Percentiles rank a stretch among this genome's conserved stretches.
Evolutionary conservation across 306 rosid species (phyloP).

Genomic region (Hippophae gyantsensis): DNA sequence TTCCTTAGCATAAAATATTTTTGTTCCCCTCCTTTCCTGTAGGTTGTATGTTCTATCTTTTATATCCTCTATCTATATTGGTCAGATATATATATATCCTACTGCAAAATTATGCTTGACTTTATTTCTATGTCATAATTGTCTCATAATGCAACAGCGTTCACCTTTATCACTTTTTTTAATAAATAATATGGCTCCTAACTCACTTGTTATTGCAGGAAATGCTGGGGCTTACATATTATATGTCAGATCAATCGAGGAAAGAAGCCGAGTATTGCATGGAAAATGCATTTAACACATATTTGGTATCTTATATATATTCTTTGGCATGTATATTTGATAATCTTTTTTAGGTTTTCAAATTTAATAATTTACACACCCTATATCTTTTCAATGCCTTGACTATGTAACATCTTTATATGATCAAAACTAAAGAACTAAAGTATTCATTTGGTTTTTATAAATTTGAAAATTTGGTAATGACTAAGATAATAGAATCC

Average conservation of each 20-base stretch:
- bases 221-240: slow-evolving; percentile 93
- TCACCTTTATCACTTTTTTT: not conserved
- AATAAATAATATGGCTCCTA: slow-evolving; percentile 6
- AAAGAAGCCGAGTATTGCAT: slow-evolving; percentile 98
- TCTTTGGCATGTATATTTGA: not conserved
- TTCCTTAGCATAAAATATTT: no score
- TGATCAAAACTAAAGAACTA: not conserved
- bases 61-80: no score
- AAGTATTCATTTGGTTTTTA: not conserved
- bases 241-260: slow-evolving; percentile 85
- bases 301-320: slow-evolving; percentile 53
- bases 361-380: not conserved
- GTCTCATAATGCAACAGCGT: no score
- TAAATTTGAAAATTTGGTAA: not conserved
- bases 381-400: not conserved
- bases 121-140: no score
- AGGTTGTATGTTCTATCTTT: no score
- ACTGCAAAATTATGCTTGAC: no score
- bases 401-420: not conserved
- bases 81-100: no score
- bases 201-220: slow-evolving; percentile 51
- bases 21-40: no score
- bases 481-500: not conserved
- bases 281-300: slow-evolving; percentile 93
- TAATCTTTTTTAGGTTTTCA: not conserved